These are phyloP conservation scores for Irpex rosettiformis DNA, from an alignment of 1,284 basidiomycete genomes.

Conservation along the genomic window DNA sequence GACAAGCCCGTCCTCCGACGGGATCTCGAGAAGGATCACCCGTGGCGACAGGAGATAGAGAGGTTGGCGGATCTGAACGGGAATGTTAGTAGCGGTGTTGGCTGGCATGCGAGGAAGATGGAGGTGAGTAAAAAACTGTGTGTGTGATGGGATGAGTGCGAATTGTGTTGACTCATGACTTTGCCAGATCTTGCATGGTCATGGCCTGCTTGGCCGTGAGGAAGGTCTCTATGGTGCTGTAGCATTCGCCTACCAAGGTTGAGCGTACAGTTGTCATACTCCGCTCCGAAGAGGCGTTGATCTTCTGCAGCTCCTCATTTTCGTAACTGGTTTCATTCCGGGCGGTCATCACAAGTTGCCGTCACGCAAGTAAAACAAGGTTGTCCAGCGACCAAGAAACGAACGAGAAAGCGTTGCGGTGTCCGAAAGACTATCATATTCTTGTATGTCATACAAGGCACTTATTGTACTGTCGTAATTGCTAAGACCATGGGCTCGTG, in stretches of 20 bases:
- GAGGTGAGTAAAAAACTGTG: conserved; percentile 63
- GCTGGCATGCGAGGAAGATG: conserved; percentile 98
- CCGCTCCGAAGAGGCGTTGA: too few relatives aligned
- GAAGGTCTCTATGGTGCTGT: conserved; percentile 93
- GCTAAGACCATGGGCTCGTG: background rate
- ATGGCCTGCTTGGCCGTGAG: conserved; percentile 89
- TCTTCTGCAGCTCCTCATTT: background rate
- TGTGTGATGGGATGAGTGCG: too few relatives aligned
- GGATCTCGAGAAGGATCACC: conserved; percentile 60
- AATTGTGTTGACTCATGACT: too few relatives aligned
- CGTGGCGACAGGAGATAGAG: conserved; percentile 66
- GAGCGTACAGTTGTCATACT: conserved; percentile 19
- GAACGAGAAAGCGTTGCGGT: background rate
- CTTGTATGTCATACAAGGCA: background rate
- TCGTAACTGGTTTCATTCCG: too few relatives aligned
- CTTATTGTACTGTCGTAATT: background rate
- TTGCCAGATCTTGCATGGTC: conserved; percentile 73
- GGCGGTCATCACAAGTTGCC: too few relatives aligned
- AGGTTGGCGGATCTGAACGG: conserved; percentile 80
- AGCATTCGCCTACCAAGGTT: conserved; percentile 87
- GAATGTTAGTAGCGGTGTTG: conserved; percentile 85
- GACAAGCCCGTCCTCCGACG: conserved; percentile 43
- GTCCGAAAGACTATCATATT: background rate
- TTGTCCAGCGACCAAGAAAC: background rate
- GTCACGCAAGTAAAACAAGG: too few relatives aligned